Evolutionary conservation across 441 rosid species (phyloP).

Genomic region (Populus tomentosa): DNA sequence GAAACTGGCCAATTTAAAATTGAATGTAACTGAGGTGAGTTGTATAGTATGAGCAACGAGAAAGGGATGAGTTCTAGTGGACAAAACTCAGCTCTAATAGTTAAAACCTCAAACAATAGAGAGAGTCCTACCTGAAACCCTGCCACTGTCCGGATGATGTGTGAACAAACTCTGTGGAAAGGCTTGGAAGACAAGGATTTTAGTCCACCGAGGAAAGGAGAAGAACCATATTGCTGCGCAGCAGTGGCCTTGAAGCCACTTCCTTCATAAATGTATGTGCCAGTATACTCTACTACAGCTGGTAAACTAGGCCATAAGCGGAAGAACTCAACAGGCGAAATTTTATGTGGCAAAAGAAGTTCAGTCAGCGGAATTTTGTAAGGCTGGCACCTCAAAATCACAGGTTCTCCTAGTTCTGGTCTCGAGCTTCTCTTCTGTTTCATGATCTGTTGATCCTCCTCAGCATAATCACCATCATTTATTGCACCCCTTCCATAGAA

Average conservation of each 20-base stretch:
- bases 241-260: slow-evolving; percentile 99
- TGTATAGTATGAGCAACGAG: neutral
- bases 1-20: neutral
- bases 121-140: slow-evolving; percentile 79
- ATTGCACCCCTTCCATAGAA: slow-evolving; percentile 83
- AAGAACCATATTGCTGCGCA: slow-evolving; percentile 95
- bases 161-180: slow-evolving; percentile 93
- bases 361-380: slow-evolving; percentile 96
- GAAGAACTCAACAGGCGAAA: slow-evolving; percentile 96
- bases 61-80: neutral
- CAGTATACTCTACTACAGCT: slow-evolving; percentile 83
- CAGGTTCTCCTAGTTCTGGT: slow-evolving; percentile 95
- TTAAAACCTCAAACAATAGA: slow-evolving; percentile 3
- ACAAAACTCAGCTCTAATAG: neutral
- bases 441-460: slow-evolving; percentile 82
- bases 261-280: slow-evolving; percentile 87
- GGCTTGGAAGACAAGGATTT: slow-evolving; percentile 90
- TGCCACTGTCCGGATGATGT: slow-evolving; percentile 89
- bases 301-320: slow-evolving; percentile 99
- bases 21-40: neutral
- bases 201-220: slow-evolving; percentile 93
- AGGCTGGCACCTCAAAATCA: slow-evolving; percentile 93
- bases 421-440: slow-evolving; percentile 80
- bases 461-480: slow-evolving; percentile 82
- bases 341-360: slow-evolving; percentile 90